These are phyloP conservation scores for Daldinia loculata DNA, from an alignment of 495 filamentous ascomycete species.

Conservation along the genomic window DNA sequence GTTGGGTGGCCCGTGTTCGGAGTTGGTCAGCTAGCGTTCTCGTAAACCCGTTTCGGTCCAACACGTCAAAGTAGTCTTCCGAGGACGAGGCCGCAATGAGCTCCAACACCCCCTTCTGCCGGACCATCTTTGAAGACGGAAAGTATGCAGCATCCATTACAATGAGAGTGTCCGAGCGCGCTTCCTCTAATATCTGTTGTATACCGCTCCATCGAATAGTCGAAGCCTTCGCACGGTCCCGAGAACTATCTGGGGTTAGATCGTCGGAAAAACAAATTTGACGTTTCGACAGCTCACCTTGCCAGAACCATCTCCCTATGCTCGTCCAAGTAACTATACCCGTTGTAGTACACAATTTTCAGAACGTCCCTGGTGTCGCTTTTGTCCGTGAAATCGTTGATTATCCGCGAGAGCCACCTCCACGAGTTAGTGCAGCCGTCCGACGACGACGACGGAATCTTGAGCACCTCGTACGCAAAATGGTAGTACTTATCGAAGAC, in stretches of 20 bases:
- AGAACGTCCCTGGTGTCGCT: conserved; percentile 56
- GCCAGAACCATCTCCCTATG: conserved; percentile 59
- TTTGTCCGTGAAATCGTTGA: conserved; percentile 55
- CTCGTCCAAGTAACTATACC: conserved; percentile 56
- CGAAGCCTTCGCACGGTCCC: conserved; percentile 49
- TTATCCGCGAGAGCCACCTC: conserved; percentile 53
- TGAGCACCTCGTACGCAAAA: conserved; percentile 51
- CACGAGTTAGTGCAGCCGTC: conserved; percentile 53
- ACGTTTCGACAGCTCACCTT: conserved; percentile 46
- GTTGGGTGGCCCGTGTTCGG: conserved; percentile 50
- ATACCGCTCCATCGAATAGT: conserved; percentile 58
- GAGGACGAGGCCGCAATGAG: conserved; percentile 58
- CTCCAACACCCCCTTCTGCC: conserved; percentile 56
- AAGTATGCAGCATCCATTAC: conserved; percentile 62
- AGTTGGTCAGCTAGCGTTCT: conserved; percentile 54
- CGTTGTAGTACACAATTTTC: conserved; percentile 60
- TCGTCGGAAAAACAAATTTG: conserved; percentile 7
- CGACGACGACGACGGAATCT: conserved; percentile 51
- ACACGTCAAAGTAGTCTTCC: conserved; percentile 53
- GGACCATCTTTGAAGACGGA: conserved; percentile 53
- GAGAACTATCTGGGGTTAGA: conserved; percentile 47
- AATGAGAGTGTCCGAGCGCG: conserved; percentile 56
- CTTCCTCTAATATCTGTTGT: conserved; percentile 57
- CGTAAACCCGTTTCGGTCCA: conserved; percentile 56
- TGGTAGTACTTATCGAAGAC: conserved; percentile 56